These are phyloP conservation scores for Dillenia turbinata DNA, from an alignment of 164 flowering plant genomes.

Conservation along the genomic window DNA sequence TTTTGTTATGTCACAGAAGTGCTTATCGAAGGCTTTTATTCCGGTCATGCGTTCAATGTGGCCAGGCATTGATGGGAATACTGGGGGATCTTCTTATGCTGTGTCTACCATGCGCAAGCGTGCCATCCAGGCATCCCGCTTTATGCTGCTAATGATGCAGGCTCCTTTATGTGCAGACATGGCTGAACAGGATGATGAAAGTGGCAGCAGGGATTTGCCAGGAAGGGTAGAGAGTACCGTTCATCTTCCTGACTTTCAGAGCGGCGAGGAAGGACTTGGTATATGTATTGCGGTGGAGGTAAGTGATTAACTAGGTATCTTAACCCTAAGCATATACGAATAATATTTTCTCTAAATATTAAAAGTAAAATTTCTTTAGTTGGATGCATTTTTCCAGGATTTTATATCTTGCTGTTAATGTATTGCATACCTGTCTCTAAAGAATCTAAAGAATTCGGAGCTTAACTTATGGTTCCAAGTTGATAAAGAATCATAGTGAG, in stretches of 20 bases:
- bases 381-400: not conserved
- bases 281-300: constrained; percentile 88
- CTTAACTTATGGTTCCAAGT: too few species aligned
- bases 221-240: constrained; percentile 23
- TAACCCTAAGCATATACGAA: not conserved
- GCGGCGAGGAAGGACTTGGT: constrained; percentile 89
- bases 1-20: constrained; percentile 41
- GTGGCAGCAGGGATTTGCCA: constrained; percentile 15
- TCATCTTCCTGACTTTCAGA: constrained; percentile 35
- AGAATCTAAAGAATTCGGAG: too few species aligned
- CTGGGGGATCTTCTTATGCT: constrained; percentile 49
- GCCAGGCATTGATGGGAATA: constrained; percentile 82
- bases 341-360: not conserved
- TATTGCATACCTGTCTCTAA: not conserved
- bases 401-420: not conserved
- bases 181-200: constrained; percentile 25
- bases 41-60: constrained; percentile 81
- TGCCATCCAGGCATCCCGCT: constrained; percentile 84
- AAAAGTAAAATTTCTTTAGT: not conserved
- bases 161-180: constrained; percentile 57
- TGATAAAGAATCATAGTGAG: too few species aligned
- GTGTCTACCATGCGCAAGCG: constrained; percentile 80
- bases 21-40: constrained; percentile 75
- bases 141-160: constrained; percentile 98
- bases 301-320: constrained; percentile 2